phyloP scores from a whole-genome alignment of 2,329 filamentous ascomycete species.

The Diaporthe sp. region DNA sequence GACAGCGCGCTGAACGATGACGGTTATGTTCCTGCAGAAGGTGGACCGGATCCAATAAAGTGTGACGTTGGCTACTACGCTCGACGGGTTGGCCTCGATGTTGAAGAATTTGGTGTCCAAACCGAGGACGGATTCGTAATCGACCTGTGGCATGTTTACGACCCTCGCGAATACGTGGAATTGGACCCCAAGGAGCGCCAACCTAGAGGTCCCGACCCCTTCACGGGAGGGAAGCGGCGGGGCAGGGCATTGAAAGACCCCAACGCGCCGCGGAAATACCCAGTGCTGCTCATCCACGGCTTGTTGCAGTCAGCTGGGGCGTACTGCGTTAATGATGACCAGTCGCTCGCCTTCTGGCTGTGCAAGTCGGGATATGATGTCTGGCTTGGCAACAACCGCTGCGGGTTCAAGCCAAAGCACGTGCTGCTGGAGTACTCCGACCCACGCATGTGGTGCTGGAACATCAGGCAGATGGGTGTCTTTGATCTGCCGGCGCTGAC shows the following conservation, averaged over 20 bases:
- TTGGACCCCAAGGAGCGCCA: constrained; percentile 62
- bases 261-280: constrained; percentile 74
- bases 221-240: constrained; percentile 58
- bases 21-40: constrained; percentile 81
- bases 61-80: constrained; percentile 91
- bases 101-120: constrained; percentile 86
- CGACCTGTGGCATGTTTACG: constrained; percentile 89
- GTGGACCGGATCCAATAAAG: constrained; percentile 82
- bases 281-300: constrained; percentile 89
- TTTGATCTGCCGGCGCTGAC: constrained; percentile 87
- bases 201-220: constrained; percentile 73
- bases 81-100: constrained; percentile 85
- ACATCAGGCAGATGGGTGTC: constrained; percentile 93
- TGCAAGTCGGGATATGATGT: constrained; percentile 95
- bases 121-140: constrained; percentile 96
- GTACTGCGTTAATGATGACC: constrained; percentile 91
- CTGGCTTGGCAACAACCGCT: constrained; percentile 95
- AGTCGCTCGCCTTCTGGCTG: constrained; percentile 90
- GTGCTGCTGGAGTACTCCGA: constrained; percentile 78
- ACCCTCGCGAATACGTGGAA: constrained; percentile 79
- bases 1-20: constrained; percentile 56
- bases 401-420: constrained; percentile 86
- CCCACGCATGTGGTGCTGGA: constrained; percentile 97
- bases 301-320: constrained; percentile 89
- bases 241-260: constrained; percentile 53